These are phyloP conservation scores for Alopecurus myosuroides DNA, from an alignment of 176 grass and related monocot genomes.

Conservation along the genomic window DNA sequence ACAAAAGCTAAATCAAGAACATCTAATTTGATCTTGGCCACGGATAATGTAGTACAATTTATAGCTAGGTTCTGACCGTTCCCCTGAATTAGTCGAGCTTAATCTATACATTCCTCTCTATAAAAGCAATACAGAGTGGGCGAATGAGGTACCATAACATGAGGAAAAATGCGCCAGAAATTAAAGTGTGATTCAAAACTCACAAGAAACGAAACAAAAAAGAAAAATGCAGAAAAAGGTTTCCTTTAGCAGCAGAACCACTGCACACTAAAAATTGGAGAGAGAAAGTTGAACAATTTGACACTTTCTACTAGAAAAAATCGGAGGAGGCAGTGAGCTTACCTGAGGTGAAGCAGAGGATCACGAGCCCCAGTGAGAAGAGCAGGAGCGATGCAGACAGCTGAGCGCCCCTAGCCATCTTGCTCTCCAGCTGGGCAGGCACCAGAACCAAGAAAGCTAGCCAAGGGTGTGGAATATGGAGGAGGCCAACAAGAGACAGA, in stretches of 20 bases:
- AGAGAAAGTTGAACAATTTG: background rate
- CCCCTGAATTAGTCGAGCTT: background rate
- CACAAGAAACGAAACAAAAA: conserved; percentile 1
- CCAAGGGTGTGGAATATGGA: background rate
- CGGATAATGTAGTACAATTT: background rate
- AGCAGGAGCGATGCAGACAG: conserved; percentile 22
- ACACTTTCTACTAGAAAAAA: background rate
- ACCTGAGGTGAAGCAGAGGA: conserved; percentile 62
- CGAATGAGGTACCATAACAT: background rate
- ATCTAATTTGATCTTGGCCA: conserved; percentile 10
- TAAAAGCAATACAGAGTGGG: background rate
- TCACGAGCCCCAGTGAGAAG: conserved; percentile 43
- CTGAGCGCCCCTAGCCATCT: conserved; percentile 25
- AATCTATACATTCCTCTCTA: background rate
- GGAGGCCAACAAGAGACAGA: conserved; percentile 12
- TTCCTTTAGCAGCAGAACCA: background rate
- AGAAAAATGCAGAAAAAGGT: background rate
- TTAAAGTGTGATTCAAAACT: background rate
- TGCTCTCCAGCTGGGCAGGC: background rate
- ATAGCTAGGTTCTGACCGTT: background rate
- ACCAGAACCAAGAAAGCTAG: background rate
- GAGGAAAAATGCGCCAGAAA: background rate
- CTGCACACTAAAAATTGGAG: background rate
- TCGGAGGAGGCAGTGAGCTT: background rate
- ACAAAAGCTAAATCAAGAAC: background rate